These are phyloP conservation scores for Delphinella strobiligena DNA, from an alignment of 2,329 filamentous ascomycete species.

Conservation along the genomic window DNA sequence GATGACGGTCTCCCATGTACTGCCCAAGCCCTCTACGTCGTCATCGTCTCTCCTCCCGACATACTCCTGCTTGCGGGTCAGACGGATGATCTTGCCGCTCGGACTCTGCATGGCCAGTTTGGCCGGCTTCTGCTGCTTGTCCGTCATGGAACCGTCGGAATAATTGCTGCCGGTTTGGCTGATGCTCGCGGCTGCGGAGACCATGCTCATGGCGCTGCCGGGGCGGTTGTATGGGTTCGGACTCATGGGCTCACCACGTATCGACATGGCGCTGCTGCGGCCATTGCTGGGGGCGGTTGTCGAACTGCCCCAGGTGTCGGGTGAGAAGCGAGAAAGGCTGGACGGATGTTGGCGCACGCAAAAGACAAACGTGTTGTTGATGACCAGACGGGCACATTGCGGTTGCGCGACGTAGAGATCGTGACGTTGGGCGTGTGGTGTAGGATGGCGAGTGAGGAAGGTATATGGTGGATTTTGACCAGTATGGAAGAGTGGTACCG, in stretches of 20 bases:
- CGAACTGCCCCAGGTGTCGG: conserved; percentile 26
- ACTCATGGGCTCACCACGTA: conserved; percentile 36
- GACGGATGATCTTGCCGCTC: conserved; percentile 80
- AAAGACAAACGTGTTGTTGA: conserved; percentile 98
- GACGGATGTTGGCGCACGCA: conserved; percentile 86
- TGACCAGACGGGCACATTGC: conserved; percentile 73
- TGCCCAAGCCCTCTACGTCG: conserved; percentile 48
- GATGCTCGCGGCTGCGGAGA: conserved; percentile 33
- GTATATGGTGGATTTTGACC: conserved; percentile 92
- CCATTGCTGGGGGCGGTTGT: conserved; percentile 18
- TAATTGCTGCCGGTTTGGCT: conserved; percentile 42
- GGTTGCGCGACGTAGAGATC: conserved; percentile 96
- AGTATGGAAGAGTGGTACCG: conserved; percentile 78
- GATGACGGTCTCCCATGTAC: conserved; percentile 80
- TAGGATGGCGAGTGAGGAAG: conserved; percentile 85
- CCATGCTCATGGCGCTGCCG: conserved; percentile 48
- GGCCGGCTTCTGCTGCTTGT: conserved; percentile 62
- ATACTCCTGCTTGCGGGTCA: conserved; percentile 62
- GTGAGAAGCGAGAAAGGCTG: conserved; percentile 32
- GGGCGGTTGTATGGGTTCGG: conserved; percentile 43
- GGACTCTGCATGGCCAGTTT: conserved; percentile 93
- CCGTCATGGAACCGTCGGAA: conserved; percentile 40
- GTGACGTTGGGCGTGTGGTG: conserved; percentile 91
- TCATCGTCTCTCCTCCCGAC: conserved; percentile 37
- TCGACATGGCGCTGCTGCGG: conserved; percentile 14